Evolutionary conservation across 2,329 filamentous ascomycete species (phyloP).

Genomic region (Tolypocladium guangdongense): DNA sequence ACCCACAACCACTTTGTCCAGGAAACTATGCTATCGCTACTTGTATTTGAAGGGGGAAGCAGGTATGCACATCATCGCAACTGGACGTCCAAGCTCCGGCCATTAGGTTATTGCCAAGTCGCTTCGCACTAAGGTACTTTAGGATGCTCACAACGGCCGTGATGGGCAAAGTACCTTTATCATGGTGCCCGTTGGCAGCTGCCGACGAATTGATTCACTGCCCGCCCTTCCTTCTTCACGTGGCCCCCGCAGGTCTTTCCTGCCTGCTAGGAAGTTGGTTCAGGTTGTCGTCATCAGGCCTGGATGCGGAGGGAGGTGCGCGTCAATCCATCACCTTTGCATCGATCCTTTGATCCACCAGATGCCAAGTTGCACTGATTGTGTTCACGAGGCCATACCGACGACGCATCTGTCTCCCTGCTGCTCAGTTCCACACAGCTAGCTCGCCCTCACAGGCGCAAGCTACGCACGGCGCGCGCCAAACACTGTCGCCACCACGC

Average conservation of each 20-base stretch:
- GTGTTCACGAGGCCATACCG: not conserved
- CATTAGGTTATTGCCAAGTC: no score
- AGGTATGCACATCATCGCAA: no score
- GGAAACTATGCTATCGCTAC: no score
- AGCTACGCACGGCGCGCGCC: not conserved
- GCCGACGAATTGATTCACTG: not conserved
- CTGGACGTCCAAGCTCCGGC: no score
- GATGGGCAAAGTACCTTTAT: not conserved
- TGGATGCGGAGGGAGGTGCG: not conserved
- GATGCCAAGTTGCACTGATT: not conserved
- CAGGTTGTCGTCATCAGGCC: not conserved
- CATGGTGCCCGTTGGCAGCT: not conserved
- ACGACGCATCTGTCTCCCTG: not conserved
- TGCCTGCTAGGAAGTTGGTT: not conserved
- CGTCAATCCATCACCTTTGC: not conserved
- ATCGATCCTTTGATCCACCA: not conserved
- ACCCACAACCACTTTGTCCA: no score
- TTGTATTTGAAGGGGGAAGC: no score
- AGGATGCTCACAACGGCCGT: not conserved
- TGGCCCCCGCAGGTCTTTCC: not conserved
- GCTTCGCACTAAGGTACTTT: not conserved
- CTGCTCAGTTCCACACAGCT: not conserved
- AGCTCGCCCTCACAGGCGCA: not conserved
- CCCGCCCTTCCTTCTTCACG: not conserved
- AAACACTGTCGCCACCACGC: not conserved